Base-by-base conservation (phyloP, 768 basidiomycete species). In the Agaricus subrufescens region DNA sequence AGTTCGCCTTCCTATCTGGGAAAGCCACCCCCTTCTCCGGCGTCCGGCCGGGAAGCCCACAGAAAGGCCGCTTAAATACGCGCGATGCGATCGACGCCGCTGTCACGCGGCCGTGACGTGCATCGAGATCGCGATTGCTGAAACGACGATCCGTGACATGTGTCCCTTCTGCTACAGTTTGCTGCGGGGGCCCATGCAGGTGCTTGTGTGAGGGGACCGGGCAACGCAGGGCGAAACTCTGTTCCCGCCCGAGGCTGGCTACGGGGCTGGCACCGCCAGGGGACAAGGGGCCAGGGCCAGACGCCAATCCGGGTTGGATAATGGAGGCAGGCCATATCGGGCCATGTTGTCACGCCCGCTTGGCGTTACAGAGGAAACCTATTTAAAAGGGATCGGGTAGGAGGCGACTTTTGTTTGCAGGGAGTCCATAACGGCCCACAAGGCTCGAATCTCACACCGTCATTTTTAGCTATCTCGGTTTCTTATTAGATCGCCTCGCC, bases 221-320 rank as follows among this genome's bases (percentile, higher is more conserved):
- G n/a, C 12, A 15, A 19, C 3, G 1, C 12, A 19, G n/a, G 40
- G n/a, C 12, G 40, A 19, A 19, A 19, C 3, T 19, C 19, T 19
- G 19, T 19, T 19, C 19, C 19, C 19, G 19, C 19, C 19, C 19
- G 19, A 19, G 19, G 19, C 19, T 19, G 19, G 19, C 19, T 19
- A 19, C 19, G 19, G 19, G 19, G 19, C 19, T 14, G 40, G 40
- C 12, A 5, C 11, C 34, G 10, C 15, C 38, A 47, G 29, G 26
- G n/a, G 31, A 47, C 46, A 34, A 46, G 37, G 25, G n/a, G 29
- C 31, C 15, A 37, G 52, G 51, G 43, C 44, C 46, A 45, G 62
- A 63, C 68, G 68, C 69, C 67, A 70, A 70, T 70, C 71, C 65
- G 7, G 34, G 7, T 65, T 58, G 56, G 53, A 30, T 45, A 60